Evolutionary conservation across 495 filamentous ascomycete species (phyloP), one percentile per base, ranked within the genome.

Genomic region (Penicillium verhagenii): DNA sequence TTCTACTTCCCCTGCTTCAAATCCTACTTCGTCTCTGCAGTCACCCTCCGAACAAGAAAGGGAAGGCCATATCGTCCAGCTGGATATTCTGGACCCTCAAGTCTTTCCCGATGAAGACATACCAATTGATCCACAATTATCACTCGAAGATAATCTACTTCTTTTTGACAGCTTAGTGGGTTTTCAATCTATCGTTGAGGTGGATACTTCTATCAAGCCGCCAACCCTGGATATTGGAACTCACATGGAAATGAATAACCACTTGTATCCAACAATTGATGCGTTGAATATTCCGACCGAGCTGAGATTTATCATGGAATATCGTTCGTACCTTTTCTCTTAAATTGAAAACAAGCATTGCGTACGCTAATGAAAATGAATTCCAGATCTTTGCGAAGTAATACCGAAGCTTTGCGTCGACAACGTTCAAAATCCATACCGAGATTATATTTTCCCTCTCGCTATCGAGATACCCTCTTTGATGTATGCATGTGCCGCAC

Each of bases 221-320:
- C 28, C 28, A 31, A 10, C 6, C 9, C 13, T 11, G 37, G 37
- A 40, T n/a, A 18, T 40, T n/a, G 16, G n/a, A 6, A 20, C 16
- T 10, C 19, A 13, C 14, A 3, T 29, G 23, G 25, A 29, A 11
- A 25, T 47, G 11, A 6, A 26, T 3, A 26, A 47, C 16, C 11
- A 9, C 18, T 29, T 47, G 45, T 13, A 24, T 21, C n/a, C 26
- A n/a, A 48, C 9, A n/a, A 13, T 33, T 19, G 25, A 33, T 33
- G 13, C 19, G 2, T 19, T 33, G n/a, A 33, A 8, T 14, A 48
- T 48, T 21, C 46, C 46, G 10, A 28, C 33, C 20, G 46, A 48
- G 21, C 26, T 31, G 11, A 48, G 35, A 21, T 48, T 48, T 48
- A 48, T 48, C 3, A 48, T 48, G 46, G 14, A 48, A 37, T 48